phyloP scores from a whole-genome alignment of 2,329 filamentous ascomycete species.

The Arachnomyces sp. region DNA sequence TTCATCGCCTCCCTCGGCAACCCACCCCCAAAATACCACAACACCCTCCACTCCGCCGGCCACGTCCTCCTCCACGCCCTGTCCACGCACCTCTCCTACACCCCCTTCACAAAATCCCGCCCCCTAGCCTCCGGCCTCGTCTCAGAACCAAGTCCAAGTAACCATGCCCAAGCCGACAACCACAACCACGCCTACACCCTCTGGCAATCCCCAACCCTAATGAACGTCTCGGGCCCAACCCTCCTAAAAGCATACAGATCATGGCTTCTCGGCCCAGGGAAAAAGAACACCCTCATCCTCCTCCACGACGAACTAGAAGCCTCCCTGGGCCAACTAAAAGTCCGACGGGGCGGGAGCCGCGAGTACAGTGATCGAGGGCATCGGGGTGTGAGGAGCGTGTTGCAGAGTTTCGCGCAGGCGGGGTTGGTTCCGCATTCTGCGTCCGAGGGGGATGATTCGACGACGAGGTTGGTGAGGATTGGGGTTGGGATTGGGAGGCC shows the following conservation, averaged over 20 bases:
- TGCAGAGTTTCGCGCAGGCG: constrained; percentile 43
- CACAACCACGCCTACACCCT: constrained; percentile 51
- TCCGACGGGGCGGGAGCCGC: constrained; percentile 50
- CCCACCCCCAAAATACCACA: constrained; percentile 57
- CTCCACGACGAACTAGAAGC: constrained; percentile 85
- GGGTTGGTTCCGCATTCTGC: constrained; percentile 16
- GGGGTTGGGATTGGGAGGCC: constrained; percentile 86
- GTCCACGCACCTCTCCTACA: constrained; percentile 43
- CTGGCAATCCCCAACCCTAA: constrained; percentile 65
- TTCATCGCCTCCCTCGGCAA: constrained; percentile 86
- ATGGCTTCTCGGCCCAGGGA: constrained; percentile 19
- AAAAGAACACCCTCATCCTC: constrained; percentile 51
- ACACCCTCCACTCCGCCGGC: constrained; percentile 79
- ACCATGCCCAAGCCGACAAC: constrained; percentile 31
- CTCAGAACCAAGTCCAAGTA: constrained; percentile 40
- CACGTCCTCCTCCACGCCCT: constrained; percentile 65
- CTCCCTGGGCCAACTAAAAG: constrained; percentile 56
- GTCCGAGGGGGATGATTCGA: constrained; percentile 35
- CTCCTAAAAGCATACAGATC: constrained; percentile 57
- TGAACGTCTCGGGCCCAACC: constrained; percentile 76
- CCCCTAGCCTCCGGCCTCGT: constrained; percentile 43
- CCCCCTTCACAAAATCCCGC: constrained; percentile 38
- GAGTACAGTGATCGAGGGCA: constrained; percentile 58
- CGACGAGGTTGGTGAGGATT: constrained; percentile 50
- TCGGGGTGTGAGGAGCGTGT: constrained; percentile 64